Conservation (phyloP, 768 basidiomycete genomes). For the Lactarius hatsudake region DNA sequence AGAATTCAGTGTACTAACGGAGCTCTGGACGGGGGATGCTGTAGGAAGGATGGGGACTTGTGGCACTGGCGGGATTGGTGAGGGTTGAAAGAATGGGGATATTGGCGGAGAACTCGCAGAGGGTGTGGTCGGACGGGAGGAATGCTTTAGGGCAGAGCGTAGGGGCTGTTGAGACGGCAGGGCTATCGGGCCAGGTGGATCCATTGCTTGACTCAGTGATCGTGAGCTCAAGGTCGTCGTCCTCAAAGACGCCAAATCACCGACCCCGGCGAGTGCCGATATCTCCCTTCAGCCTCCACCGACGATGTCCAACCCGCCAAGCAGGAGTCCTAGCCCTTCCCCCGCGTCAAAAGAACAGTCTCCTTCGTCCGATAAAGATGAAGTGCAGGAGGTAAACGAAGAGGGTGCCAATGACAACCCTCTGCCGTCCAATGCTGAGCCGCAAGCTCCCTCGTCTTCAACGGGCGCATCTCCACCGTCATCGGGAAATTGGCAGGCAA, state of each 20-base stretch:
- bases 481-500: constrained; percentile 65
- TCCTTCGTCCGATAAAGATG: constrained; percentile 2
- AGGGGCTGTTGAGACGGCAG: constrained; percentile 35
- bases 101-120: constrained; percentile 25
- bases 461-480: constrained; percentile 21
- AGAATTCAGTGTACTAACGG: constrained; percentile 8
- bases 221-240: constrained; percentile 19
- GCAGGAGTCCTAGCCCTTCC: constrained; percentile 11
- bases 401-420: not conserved
- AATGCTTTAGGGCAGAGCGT: constrained; percentile 55
- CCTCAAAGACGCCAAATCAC: not conserved
- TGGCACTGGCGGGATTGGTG: constrained; percentile 4
- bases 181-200: constrained; percentile 28
- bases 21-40: constrained; percentile 1
- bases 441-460: constrained; percentile 10
- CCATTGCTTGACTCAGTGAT: constrained; percentile 26
- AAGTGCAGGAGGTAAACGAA: not conserved
- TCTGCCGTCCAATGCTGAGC: not conserved
- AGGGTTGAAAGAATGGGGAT: constrained; percentile 20
- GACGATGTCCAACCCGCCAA: constrained; percentile 6
- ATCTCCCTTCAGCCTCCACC: constrained; percentile 11
- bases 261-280: constrained; percentile 11
- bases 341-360: constrained; percentile 10
- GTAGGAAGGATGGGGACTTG: not conserved
- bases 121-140: constrained; percentile 33